Base-by-base conservation (phyloP, 2,329 filamentous ascomycete genomes). In the Calonectria henricotiae region DNA sequence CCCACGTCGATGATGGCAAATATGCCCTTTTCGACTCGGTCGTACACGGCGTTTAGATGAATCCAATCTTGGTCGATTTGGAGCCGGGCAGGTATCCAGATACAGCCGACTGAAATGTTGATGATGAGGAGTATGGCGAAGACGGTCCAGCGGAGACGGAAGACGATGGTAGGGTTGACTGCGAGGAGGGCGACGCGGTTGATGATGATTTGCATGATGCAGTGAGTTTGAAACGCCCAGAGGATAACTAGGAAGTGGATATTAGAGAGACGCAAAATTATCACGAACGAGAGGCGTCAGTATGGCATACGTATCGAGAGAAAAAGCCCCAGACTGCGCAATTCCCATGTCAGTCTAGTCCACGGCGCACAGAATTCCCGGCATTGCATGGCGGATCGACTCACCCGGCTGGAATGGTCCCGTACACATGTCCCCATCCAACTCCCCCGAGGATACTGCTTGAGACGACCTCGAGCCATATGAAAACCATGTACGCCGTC, bases 191-290 rank as follows among this genome's bases (percentile, higher is more conserved):
- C 80, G 27, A 87, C 83, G 41, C 86, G 83, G 70, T 87, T 88
- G 74, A 87, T 83, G 75, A 88, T 87, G 67, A 88, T 88, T 75
- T 87, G 86, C 79, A 87, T 83, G 1, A 88, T 79, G 27, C 85
- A 81, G 61, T 80, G 78, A 3, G 79, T 74, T 71, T 87, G 85
- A 23, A 86, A 80, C 32, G 73, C 71, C 78, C 78, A 79, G 13
- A 79, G 72, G 37, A 76, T 54, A 27, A 79, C 76, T 85, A 30
- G 9, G 35, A 8, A 6, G 32, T 7, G 47, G 6, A 32, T 15
- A 20, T 39, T 49, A 54, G 25, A 54, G n/a, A 1, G 20, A 23
- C 11, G 25, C 13, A 5, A 64, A 23, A 3, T 17, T n/a, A 5
- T 13, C 7, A 39, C 43, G 12, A 17, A 8, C 23, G 27, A 20